A percentile compares a stretch with the other conserved stretches of the same genome.
Evolutionary conservation across 2,329 filamentous ascomycete genomes (phyloP).

Genomic region (Bipolaris oryzae): DNA sequence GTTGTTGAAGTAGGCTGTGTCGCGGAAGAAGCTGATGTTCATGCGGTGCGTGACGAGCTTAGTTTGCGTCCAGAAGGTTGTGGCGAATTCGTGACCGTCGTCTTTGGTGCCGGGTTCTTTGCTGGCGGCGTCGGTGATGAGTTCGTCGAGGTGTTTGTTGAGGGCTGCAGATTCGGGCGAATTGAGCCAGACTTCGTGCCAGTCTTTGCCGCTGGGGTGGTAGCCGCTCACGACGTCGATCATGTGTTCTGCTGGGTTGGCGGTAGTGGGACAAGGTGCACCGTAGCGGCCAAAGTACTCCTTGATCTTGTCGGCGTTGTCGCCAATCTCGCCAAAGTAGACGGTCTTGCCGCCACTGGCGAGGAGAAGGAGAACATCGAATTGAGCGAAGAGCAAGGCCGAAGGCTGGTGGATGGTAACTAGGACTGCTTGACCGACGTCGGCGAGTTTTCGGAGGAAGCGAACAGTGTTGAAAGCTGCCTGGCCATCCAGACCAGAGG

Average conservation of each 20-base stretch:
- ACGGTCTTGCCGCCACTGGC: slow-evolving; percentile 78
- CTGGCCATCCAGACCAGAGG: slow-evolving; percentile 72
- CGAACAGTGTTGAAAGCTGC: slow-evolving; percentile 73
- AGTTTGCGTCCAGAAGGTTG: slow-evolving; percentile 30
- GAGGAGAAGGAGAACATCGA: slow-evolving; percentile 77
- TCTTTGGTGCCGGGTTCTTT: slow-evolving; percentile 47
- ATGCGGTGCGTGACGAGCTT: slow-evolving; percentile 31
- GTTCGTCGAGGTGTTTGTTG: slow-evolving; percentile 45
- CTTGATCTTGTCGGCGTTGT: slow-evolving; percentile 70
- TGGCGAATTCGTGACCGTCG: slow-evolving; percentile 48
- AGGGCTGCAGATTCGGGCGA: slow-evolving; percentile 43
- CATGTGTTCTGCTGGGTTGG: slow-evolving; percentile 73
- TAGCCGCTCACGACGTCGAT: slow-evolving; percentile 67
- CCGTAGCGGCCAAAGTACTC: slow-evolving; percentile 57
- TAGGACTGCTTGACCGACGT: slow-evolving; percentile 80
- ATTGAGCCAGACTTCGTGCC: slow-evolving; percentile 48
- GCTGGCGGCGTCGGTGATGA: slow-evolving; percentile 48
- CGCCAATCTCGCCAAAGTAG: slow-evolving; percentile 80
- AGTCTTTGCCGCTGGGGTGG: slow-evolving; percentile 46
- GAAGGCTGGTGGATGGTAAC: slow-evolving; percentile 89
- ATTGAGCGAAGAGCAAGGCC: slow-evolving; percentile 79
- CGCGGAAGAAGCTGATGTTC: slow-evolving; percentile 32
- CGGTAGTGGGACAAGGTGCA: slow-evolving; percentile 59
- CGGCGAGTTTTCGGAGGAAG: slow-evolving; percentile 73
- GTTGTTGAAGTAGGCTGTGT: slow-evolving; percentile 36